A percentile compares a stretch with the other conserved stretches of the same genome.
phyloP scores from a whole-genome alignment of 1,284 basidiomycete genomes.

The Rhizopogon parksii region DNA sequence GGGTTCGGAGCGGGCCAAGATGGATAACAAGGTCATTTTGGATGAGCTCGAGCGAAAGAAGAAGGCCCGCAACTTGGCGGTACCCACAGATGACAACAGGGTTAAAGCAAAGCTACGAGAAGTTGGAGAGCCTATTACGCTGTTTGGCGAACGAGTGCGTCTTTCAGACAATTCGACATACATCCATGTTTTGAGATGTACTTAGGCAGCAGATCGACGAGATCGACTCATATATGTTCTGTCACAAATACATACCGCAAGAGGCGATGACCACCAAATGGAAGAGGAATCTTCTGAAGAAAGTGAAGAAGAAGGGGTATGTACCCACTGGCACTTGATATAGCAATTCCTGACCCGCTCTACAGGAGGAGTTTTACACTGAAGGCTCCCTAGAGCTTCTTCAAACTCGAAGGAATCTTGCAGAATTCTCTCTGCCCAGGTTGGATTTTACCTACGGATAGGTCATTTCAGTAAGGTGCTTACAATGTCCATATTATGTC shows the following conservation, averaged over 20 bases:
- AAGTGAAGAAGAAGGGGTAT: constrained; percentile 68
- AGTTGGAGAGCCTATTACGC: constrained; percentile 92
- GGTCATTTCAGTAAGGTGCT: constrained; percentile 66
- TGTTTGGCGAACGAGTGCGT: constrained; percentile 94
- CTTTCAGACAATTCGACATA: neutral
- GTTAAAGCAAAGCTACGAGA: constrained; percentile 86
- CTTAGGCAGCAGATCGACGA: constrained; percentile 76
- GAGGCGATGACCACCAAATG: constrained; percentile 65
- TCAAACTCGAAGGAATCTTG: constrained; percentile 76
- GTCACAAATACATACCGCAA: constrained; percentile 80
- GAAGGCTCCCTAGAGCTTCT: constrained; percentile 84
- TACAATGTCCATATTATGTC: constrained; percentile 43
- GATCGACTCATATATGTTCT: constrained; percentile 92
- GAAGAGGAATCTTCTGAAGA: constrained; percentile 63
- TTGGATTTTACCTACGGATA: constrained; percentile 59
- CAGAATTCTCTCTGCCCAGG: constrained; percentile 90
- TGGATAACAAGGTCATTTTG: constrained; percentile 76
- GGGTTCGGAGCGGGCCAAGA: constrained; percentile 61
- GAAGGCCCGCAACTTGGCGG: constrained; percentile 86
- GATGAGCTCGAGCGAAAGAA: constrained; percentile 95
- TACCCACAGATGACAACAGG: constrained; percentile 93
- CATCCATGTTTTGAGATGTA: constrained; percentile 10
- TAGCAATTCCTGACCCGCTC: constrained; percentile 4
- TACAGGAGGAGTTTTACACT: constrained; percentile 91
- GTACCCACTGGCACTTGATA: constrained; percentile 16